Conservation (phyloP, 192 early-diverging fungal genomes). For the Dimargaris verticillata region DNA sequence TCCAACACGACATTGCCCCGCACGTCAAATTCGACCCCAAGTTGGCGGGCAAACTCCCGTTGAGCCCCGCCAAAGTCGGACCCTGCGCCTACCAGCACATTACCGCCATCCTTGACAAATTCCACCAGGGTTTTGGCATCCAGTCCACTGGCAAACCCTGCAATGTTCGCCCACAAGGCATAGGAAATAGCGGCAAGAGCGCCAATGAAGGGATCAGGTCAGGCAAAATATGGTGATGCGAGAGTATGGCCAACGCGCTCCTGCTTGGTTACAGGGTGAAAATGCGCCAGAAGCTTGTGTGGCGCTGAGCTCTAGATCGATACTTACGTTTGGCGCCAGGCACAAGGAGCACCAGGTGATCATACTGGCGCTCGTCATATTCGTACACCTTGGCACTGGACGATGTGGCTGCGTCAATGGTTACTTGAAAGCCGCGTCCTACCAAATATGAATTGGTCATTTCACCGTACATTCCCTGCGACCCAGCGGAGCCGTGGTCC, state of each 20-base stretch:
- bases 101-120: conserved; percentile 84
- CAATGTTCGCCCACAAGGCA: too few relatives aligned
- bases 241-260: too few relatives aligned
- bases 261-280: too few relatives aligned
- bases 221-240: too few relatives aligned
- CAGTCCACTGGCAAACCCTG: conserved; percentile 33
- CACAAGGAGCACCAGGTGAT: conserved; percentile 70
- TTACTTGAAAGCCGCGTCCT: conserved; percentile 34
- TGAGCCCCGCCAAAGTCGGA: conserved; percentile 43
- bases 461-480: not conserved
- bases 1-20: conserved; percentile 53
- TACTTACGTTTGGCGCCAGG: conserved; percentile 47
- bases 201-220: too few relatives aligned
- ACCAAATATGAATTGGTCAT: conserved; percentile 34
- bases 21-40: conserved; percentile 73
- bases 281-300: too few relatives aligned
- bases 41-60: conserved; percentile 75
- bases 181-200: too few relatives aligned
- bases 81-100: conserved; percentile 59
- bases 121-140: conserved; percentile 45
- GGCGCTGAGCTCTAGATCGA: too few relatives aligned
- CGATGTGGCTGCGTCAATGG: conserved; percentile 29
- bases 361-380: conserved; percentile 40
- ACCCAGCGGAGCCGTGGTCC: not conserved
- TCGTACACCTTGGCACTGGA: conserved; percentile 38